Base-by-base conservation (phyloP, 2,329 filamentous ascomycete genomes). In the Penicillium sp. region DNA sequence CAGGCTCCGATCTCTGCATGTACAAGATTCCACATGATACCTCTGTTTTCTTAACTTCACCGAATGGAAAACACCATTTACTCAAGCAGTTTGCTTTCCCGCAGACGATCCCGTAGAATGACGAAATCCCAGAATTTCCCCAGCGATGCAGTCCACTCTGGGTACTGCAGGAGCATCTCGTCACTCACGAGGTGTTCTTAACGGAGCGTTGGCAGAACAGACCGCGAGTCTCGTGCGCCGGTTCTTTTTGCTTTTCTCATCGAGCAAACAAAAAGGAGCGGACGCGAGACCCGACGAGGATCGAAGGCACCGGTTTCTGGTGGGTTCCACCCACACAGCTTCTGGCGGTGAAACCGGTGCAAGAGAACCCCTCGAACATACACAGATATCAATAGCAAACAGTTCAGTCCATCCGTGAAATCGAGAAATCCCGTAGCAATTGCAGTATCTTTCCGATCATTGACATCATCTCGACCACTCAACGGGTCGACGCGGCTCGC, bases 201-300 rank as follows among this genome's bases (percentile, higher is more conserved):
- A 90, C 87, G 87, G 87, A 90, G 84, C 87, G 85, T 87, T 89
- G 87, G 87, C 69, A 90, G 78, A 88, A 76, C 61, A 76, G 69
- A 71, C 41, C 60, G 36, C 52, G 53, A 52, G 44, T 53, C 51
- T 38, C 4, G 35, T 38, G 35, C 10, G 9, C 18, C 50, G 60
- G 52, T 60, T 48, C 44, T 38, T 48, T 24, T 51, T 61, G 67
- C 60, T 61, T 62, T 43, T 59, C 43, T 60, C 49, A 45, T 55
- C 27, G 38, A 42, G 20, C 30, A 30, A 28, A 43, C 36, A 33
- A 46, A 11, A 24, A 11, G 18, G 16, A 13, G 11, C 44, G 44
- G 36, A 24, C 11, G 20, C 35, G 18, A 38, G 35, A 38, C 43
- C 28, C 49, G 48, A 56, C 57, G 70, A 69, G 67, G 61, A 71